These are phyloP conservation scores for Fusarium robinianum DNA, from an alignment of 2,329 filamentous ascomycete species.

Conservation along the genomic window DNA sequence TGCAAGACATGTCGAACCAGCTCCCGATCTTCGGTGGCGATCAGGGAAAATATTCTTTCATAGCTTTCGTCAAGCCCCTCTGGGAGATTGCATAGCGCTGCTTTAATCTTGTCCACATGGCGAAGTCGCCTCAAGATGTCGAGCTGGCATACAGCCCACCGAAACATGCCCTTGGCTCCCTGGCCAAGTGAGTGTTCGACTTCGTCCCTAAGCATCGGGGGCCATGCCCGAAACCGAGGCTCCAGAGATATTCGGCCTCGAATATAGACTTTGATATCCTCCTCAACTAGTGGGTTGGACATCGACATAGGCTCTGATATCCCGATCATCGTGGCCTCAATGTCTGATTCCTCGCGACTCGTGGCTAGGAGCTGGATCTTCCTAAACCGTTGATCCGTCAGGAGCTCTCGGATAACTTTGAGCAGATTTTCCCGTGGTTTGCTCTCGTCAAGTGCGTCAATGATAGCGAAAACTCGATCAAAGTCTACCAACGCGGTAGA, in stretches of 20 bases:
- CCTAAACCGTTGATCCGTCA: background rate
- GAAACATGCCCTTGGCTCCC: slow-evolving; percentile 4
- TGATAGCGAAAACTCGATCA: background rate
- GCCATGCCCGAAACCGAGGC: background rate
- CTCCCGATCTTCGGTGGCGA: background rate
- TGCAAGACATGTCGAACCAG: background rate
- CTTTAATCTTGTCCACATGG: background rate
- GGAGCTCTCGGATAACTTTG: background rate
- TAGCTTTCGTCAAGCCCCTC: slow-evolving; percentile 2
- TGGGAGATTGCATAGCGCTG: background rate
- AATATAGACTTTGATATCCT: background rate
- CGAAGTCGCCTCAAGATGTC: slow-evolving; percentile 2
- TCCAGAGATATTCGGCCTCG: background rate
- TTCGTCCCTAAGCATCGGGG: background rate
- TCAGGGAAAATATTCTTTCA: slow-evolving; percentile 3
- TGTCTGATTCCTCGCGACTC: background rate
- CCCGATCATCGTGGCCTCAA: background rate
- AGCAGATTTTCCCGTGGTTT: background rate
- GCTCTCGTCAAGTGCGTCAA: slow-evolving; percentile 3
- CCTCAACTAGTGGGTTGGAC: slow-evolving; percentile 1
- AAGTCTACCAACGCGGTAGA: background rate
- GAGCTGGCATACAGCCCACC: slow-evolving; percentile 5
- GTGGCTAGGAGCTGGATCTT: slow-evolving; percentile 1
- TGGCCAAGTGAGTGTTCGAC: background rate
- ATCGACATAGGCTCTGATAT: slow-evolving; percentile 2